A percentile compares a stretch with the other conserved stretches of the same genome.
phyloP scores from a whole-genome alignment of 768 basidiomycete species.

The Termitomyces eurrhizus region DNA sequence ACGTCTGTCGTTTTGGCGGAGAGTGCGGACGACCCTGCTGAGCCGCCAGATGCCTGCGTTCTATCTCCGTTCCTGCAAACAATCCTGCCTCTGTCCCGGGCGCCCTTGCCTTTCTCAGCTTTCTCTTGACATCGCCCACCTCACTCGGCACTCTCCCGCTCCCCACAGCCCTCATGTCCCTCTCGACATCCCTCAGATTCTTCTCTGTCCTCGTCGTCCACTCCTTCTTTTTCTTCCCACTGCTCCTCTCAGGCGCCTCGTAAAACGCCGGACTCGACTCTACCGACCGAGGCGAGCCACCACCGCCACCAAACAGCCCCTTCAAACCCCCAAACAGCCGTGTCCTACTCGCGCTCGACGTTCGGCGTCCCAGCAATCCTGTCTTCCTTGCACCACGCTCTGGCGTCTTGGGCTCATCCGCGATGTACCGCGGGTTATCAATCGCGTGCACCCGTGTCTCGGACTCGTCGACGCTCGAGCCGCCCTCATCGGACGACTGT shows the following conservation, averaged over 20 bases:
- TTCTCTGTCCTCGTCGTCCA: constrained; percentile 24
- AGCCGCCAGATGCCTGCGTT: background rate
- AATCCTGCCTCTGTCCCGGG: background rate
- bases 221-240: constrained; percentile 1
- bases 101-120: constrained; percentile 1
- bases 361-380: background rate
- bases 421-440: background rate
- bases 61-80: constrained; percentile 2
- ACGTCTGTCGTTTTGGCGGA: too few species aligned
- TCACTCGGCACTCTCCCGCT: background rate
- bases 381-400: background rate
- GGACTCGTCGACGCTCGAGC: background rate
- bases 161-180: background rate
- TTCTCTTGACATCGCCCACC: background rate
- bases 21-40: background rate
- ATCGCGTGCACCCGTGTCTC: background rate
- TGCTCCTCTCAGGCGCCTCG: background rate
- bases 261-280: background rate
- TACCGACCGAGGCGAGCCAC: background rate
- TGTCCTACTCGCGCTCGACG: background rate
- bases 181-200: constrained; percentile 17
- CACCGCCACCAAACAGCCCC: constrained; percentile 32
- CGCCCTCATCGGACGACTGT: background rate
- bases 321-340: constrained; percentile 44
- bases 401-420: background rate